Conservation (phyloP, 1,139 yeast species). For the Pichia inconspicua region DNA sequence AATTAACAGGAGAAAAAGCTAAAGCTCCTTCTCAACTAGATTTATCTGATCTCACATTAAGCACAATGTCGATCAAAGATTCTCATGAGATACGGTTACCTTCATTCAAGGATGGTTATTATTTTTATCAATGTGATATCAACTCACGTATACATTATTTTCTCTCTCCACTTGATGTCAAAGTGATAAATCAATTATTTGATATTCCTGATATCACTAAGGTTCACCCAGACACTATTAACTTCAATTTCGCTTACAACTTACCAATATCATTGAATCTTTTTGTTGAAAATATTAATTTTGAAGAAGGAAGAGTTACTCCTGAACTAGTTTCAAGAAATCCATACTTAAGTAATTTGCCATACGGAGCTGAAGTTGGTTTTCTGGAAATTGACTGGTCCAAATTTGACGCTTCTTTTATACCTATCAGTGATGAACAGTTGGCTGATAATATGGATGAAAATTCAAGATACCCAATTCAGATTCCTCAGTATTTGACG, state of each 20-base stretch:
- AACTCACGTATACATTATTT: slow-evolving; percentile 59
- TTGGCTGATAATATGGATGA: not conserved
- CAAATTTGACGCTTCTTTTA: slow-evolving; percentile 19
- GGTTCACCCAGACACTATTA: not conserved
- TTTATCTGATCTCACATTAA: not conserved
- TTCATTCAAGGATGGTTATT: slow-evolving; percentile 11
- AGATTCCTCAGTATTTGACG: slow-evolving; percentile 48
- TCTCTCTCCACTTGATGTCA: slow-evolving; percentile 71
- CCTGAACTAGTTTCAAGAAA: slow-evolving; percentile 50
- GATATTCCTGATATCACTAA: not conserved
- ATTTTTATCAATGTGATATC: slow-evolving; percentile 28
- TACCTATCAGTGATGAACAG: not conserved
- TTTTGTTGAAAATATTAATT: slow-evolving; percentile 55
- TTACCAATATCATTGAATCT: slow-evolving; percentile 11
- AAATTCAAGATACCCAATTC: slow-evolving; percentile 33
- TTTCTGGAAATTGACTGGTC: slow-evolving; percentile 83
- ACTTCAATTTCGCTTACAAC: slow-evolving; percentile 5
- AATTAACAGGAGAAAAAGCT: not conserved
- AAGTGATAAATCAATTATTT: slow-evolving; percentile 32
- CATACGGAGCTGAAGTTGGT: slow-evolving; percentile 77
- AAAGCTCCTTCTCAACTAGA: slow-evolving; percentile 1
- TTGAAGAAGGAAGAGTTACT: slow-evolving; percentile 48
- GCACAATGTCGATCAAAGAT: not conserved
- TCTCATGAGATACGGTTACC: slow-evolving; percentile 6
- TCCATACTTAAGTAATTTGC: slow-evolving; percentile 75